Evolutionary conservation across 2,329 filamentous ascomycete genomes (phyloP).

Genomic region (Sarocladium oryzae): DNA sequence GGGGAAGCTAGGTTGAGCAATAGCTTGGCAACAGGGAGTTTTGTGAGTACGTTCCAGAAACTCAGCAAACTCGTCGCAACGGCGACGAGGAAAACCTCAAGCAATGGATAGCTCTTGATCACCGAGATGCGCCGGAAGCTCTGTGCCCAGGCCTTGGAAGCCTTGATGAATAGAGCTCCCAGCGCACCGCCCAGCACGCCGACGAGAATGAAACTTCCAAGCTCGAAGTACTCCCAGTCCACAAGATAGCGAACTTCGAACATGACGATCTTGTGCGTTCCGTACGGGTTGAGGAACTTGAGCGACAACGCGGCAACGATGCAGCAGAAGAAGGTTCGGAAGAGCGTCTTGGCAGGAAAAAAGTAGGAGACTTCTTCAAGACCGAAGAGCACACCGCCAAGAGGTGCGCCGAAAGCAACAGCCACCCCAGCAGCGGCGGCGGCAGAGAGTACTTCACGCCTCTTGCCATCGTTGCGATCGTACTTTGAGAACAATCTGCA

Average conservation of each 20-base stretch:
- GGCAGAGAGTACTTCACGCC: constrained; percentile 88
- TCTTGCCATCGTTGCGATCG: constrained; percentile 86
- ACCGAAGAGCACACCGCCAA: constrained; percentile 84
- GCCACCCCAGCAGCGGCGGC: constrained; percentile 87
- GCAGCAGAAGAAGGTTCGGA: constrained; percentile 97
- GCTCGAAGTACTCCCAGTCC: constrained; percentile 93
- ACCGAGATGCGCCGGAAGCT: constrained; percentile 73
- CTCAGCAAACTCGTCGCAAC: constrained; percentile 75
- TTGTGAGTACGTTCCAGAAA: constrained; percentile 92
- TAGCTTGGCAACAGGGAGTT: constrained; percentile 82
- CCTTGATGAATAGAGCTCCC: constrained; percentile 95
- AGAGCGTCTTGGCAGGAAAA: constrained; percentile 94
- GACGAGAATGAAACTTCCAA: constrained; percentile 76
- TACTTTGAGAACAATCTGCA: constrained; percentile 95
- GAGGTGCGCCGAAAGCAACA: constrained; percentile 86
- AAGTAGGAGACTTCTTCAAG: constrained; percentile 96
- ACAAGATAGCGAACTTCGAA: constrained; percentile 87
- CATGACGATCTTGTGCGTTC: constrained; percentile 91
- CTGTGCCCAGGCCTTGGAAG: constrained; percentile 81
- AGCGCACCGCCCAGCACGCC: constrained; percentile 77
- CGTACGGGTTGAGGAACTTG: constrained; percentile 94
- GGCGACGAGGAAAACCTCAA: constrained; percentile 86
- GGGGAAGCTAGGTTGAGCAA: constrained; percentile 86
- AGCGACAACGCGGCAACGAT: constrained; percentile 86
- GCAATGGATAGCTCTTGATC: constrained; percentile 76